Base-by-base conservation (phyloP, 257 asterid genomes). In the Lycium ferocissimum region DNA sequence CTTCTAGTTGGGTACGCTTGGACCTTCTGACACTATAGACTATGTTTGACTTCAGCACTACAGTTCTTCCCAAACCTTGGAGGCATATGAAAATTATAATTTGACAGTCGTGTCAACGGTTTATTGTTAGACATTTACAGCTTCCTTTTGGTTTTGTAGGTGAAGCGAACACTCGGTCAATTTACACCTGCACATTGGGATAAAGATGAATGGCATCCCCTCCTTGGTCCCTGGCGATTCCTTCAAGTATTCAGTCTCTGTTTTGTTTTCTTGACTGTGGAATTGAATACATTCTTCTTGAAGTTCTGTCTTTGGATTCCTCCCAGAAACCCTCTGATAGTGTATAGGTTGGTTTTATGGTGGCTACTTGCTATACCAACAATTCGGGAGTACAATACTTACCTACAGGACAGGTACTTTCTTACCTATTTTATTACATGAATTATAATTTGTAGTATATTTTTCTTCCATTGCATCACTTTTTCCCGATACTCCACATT, bases 191-290 rank as follows among this genome's bases (percentile, higher is more conserved):
- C 99, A 35, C 92, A 87, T 65, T 96, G 98, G 99, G 98, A 96
- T 90, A 96, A 95, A 89, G 98, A 96, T 80, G 99, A 96, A 89
- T 96, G 99, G 99, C 99, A 92, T 89, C 99, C 99, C 62, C 89
- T 96, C 85, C 98, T 95, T 81, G 99, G 98, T 58, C 99, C 99
- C 26, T 89, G 94, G 89, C 93, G 99, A 85, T 96, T 96, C 75
- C 66, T 96, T 89, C 98, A 95, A 93, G 95, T 96, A 86, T 91
- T 96, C 79, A 91, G 89, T 88, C 97, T 96, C 45, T 96, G 99
- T 90, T 83, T 90, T 75, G 87, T 91, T 78, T 95, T 95, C 94
- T 89, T 94, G 91, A 95, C 98, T 1, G 99, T 96, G 89, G 99
- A 96, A 83, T 91, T 96, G 81, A 96, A 96, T 82, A 96, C 99